Conservation (phyloP, 2,329 filamentous ascomycete species). For the Arthrocladium fulminans region DNA sequence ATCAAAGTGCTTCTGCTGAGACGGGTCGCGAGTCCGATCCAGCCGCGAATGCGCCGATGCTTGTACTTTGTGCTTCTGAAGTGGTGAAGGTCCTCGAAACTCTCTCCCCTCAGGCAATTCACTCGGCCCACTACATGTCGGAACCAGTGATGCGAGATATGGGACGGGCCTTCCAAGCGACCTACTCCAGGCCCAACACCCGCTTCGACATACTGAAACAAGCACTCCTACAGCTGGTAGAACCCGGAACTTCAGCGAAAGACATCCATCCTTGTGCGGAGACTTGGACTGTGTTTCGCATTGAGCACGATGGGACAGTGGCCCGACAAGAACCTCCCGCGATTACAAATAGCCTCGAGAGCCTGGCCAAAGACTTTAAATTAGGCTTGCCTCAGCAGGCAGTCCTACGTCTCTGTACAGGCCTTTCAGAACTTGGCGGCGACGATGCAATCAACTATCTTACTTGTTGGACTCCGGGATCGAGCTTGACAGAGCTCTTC, state of each 20-base stretch:
- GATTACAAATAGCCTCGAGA: not conserved
- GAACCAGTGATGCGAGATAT: conserved; percentile 37
- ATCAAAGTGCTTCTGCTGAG: conserved; percentile 3
- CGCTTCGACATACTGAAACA: conserved; percentile 17
- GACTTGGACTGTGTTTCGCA: conserved; percentile 15
- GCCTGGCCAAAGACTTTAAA: not conserved
- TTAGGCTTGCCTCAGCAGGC: conserved; percentile 16
- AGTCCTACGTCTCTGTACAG: conserved; percentile 16
- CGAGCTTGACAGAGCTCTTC: conserved; percentile 14
- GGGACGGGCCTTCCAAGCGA: not conserved
- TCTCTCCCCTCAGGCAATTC: conserved; percentile 67
- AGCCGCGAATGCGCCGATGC: conserved; percentile 6
- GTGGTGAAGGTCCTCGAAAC: conserved; percentile 19
- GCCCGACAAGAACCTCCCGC: not conserved
- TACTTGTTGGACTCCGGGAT: not conserved
- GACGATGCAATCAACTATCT: not conserved
- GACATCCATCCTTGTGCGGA: conserved; percentile 20
- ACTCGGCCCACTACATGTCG: conserved; percentile 51
- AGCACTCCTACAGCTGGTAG: conserved; percentile 17
- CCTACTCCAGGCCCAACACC: conserved; percentile 13
- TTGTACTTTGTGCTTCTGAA: conserved; percentile 19
- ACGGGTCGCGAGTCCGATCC: not conserved
- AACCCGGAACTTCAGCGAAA: conserved; percentile 20
- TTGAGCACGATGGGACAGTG: conserved; percentile 12
- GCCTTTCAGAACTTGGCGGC: not conserved